Percentiles rank a stretch among this genome's conserved stretches.
Evolutionary conservation across 305 asterid species (phyloP).

Genomic region (Solanum hybrid): DNA sequence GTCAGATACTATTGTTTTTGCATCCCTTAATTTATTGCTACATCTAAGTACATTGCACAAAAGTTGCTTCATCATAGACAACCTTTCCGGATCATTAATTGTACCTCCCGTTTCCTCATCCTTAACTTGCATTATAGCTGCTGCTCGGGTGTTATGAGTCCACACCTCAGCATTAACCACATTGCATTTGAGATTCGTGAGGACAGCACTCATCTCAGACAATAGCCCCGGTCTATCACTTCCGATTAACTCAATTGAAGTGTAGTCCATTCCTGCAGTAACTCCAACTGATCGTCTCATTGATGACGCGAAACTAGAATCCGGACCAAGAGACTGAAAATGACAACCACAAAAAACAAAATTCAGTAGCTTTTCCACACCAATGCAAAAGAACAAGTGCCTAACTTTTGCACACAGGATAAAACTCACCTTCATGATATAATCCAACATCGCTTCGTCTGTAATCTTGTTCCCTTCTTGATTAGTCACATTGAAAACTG

Average conservation of each 20-base stretch:
- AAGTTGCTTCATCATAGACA: too few relatives aligned
- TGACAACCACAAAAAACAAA: background rate
- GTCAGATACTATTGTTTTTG: too few relatives aligned
- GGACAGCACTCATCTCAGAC: too few relatives aligned
- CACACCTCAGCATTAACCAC: too few relatives aligned
- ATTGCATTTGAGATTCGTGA: too few relatives aligned
- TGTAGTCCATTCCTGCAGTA: constrained; percentile 39
- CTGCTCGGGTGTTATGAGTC: too few relatives aligned
- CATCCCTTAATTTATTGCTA: too few relatives aligned
- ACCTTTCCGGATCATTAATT: too few relatives aligned
- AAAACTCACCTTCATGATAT: constrained; percentile 14
- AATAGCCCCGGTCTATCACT: too few relatives aligned
- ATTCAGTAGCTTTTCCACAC: background rate
- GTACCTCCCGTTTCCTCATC: too few relatives aligned
- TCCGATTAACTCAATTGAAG: constrained; percentile 32
- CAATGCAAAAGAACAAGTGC: background rate
- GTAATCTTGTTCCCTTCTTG: constrained; percentile 15
- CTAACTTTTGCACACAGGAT: background rate
- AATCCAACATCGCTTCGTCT: constrained; percentile 8
- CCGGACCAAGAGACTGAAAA: constrained; percentile 22
- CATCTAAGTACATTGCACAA: too few relatives aligned
- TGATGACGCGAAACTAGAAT: constrained; percentile 16
- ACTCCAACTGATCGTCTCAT: constrained; percentile 68
- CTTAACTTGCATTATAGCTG: too few relatives aligned
- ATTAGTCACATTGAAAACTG: constrained; percentile 23